These are phyloP conservation scores for Primulina tabacum DNA, from an alignment of 257 asterid species.

Conservation along the genomic window DNA sequence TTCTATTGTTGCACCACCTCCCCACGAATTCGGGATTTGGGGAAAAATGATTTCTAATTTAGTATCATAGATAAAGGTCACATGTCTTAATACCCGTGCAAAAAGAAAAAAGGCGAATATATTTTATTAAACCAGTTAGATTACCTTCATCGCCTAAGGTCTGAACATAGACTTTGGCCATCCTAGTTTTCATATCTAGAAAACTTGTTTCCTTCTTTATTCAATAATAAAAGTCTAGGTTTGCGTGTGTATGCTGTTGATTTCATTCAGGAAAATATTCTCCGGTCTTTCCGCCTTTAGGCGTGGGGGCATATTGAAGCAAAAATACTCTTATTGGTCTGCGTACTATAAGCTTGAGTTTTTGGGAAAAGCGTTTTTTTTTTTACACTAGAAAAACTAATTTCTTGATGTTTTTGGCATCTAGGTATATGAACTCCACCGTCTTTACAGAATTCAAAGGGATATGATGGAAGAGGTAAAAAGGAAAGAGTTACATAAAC, in stretches of 20 bases:
- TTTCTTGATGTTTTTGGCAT: conserved; percentile 1
- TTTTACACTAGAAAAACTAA: neutral
- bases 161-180: no score
- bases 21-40: neutral
- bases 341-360: neutral
- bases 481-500: conserved; percentile 42
- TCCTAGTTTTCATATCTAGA: no score
- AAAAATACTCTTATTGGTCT: neutral
- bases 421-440: conserved; percentile 87
- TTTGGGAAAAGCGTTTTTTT: neutral
- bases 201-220: no score
- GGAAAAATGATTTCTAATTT: no score
- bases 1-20: neutral
- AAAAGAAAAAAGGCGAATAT: no score
- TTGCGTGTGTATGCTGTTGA: no score
- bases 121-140: neutral
- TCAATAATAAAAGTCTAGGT: no score
- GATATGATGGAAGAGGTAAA: conserved; percentile 30
- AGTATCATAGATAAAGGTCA: neutral
- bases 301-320: neutral
- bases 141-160: neutral
- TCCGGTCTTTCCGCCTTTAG: neutral
- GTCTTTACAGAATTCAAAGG: conserved; percentile 68
- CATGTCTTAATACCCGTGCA: neutral
- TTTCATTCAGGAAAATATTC: neutral